These are phyloP conservation scores for Pisolithus microcarpus DNA, from an alignment of 768 basidiomycete species.

Conservation along the genomic window DNA sequence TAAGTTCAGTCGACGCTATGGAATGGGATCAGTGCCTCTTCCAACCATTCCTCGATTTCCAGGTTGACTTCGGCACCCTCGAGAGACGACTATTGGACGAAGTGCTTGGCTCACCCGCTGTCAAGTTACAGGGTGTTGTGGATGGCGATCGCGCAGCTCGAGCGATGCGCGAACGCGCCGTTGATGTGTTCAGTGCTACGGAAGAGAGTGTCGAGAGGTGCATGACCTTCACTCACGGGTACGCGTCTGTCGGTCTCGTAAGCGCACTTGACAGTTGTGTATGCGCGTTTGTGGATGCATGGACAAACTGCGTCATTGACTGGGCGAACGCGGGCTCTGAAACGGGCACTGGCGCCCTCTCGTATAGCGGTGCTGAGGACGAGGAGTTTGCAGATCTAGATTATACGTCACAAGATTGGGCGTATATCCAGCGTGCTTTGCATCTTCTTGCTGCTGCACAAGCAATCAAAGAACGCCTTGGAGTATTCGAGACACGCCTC, in stretches of 20 bases:
- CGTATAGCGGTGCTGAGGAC: slow-evolving; percentile 20
- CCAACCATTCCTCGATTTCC: slow-evolving; percentile 90
- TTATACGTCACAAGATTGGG: slow-evolving; percentile 87
- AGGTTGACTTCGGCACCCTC: slow-evolving; percentile 73
- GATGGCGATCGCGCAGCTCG: slow-evolving; percentile 46
- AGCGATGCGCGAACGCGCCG: slow-evolving; percentile 63
- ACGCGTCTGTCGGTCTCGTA: slow-evolving; percentile 68
- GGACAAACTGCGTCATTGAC: slow-evolving; percentile 46
- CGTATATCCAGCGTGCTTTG: slow-evolving; percentile 71
- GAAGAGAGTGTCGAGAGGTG: slow-evolving; percentile 78
- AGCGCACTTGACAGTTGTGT: slow-evolving; percentile 68
- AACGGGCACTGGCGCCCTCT: slow-evolving; percentile 24
- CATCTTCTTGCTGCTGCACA: slow-evolving; percentile 81
- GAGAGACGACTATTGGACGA: slow-evolving; percentile 68
- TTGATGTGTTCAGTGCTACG: slow-evolving; percentile 67
- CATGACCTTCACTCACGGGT: slow-evolving; percentile 81
- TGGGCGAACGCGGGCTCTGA: slow-evolving; percentile 27
- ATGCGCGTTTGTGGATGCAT: slow-evolving; percentile 59
- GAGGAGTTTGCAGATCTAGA: slow-evolving; percentile 75
- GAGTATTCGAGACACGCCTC: slow-evolving; percentile 64
- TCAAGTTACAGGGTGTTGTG: slow-evolving; percentile 14
- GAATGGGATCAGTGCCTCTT: slow-evolving; percentile 92
- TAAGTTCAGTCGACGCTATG: slow-evolving; percentile 15
- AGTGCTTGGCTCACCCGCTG: slow-evolving; percentile 42
- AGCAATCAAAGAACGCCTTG: slow-evolving; percentile 60